Percentiles rank a stretch among this genome's conserved stretches.
Conservation (phyloP, 2,329 filamentous ascomycete genomes). For the Epichloe sibirici region DNA sequence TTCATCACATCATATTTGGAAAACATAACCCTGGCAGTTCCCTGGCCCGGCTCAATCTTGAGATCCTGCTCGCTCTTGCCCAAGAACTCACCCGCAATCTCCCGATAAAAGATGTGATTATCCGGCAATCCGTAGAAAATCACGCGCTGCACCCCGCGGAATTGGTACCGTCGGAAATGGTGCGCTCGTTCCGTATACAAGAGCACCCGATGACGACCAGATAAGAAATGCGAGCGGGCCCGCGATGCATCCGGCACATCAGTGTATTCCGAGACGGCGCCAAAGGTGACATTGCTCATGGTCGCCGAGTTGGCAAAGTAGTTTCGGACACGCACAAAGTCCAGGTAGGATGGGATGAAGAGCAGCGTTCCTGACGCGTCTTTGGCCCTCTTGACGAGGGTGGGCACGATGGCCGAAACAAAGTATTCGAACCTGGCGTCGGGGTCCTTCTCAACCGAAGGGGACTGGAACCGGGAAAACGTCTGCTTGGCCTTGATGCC, state of each 20-base stretch:
- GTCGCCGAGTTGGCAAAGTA: conserved; percentile 63
- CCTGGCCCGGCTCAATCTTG: conserved; percentile 44
- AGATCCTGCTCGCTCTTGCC: conserved; percentile 44
- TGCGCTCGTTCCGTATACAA: conserved; percentile 94
- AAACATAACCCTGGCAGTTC: conserved; percentile 54
- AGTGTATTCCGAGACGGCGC: conserved; percentile 80
- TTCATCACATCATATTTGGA: conserved; percentile 83
- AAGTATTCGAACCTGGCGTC: conserved; percentile 89
- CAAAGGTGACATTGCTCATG: conserved; percentile 46
- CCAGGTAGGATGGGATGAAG: conserved; percentile 86
- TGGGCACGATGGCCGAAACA: conserved; percentile 65
- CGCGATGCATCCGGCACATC: conserved; percentile 66
- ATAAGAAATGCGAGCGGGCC: conserved; percentile 77
- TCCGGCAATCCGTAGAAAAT: conserved; percentile 86
- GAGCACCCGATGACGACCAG: conserved; percentile 67
- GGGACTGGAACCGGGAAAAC: conserved; percentile 73
- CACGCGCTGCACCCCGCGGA: conserved; percentile 72
- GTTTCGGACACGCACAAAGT: conserved; percentile 89
- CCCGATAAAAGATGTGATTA: conserved; percentile 70
- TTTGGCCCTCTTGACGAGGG: conserved; percentile 55
- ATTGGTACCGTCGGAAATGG: conserved; percentile 80
- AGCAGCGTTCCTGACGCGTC: conserved; percentile 61
- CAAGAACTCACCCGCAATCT: conserved; percentile 60
- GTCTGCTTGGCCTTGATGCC: conserved; percentile 68
- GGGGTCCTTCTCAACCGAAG: conserved; percentile 61